These are phyloP conservation scores for Perilla frutescens DNA, from an alignment of 257 asterid genomes.

Conservation along the genomic window DNA sequence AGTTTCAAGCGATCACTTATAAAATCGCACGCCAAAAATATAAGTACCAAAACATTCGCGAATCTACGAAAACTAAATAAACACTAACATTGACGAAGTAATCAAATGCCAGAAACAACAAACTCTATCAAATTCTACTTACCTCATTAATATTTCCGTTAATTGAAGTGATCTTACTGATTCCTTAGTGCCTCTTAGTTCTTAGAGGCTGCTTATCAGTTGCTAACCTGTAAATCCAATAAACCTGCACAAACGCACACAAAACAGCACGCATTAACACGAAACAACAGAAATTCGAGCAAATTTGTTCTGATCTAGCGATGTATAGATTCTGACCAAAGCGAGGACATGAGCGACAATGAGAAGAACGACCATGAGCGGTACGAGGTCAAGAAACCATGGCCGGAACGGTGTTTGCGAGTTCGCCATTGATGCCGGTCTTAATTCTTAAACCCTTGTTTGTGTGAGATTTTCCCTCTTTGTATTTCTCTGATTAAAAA, in stretches of 20 bases:
- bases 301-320: background rate
- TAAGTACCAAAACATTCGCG: background rate
- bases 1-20: background rate
- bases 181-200: constrained; percentile 58
- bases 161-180: constrained; percentile 23
- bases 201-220: constrained; percentile 77
- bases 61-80: background rate
- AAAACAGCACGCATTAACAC: constrained; percentile 7
- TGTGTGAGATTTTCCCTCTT: constrained; percentile 29
- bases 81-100: background rate
- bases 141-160: constrained; percentile 32
- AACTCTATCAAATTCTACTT: constrained; percentile 20
- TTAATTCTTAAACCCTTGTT: constrained; percentile 41
- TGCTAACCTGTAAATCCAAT: constrained; percentile 85
- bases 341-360: constrained; percentile 70
- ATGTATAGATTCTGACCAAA: constrained; percentile 49
- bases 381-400: constrained; percentile 66
- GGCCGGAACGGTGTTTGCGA: constrained; percentile 49
- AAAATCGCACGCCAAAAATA: background rate
- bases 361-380: constrained; percentile 60
- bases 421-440: constrained; percentile 50
- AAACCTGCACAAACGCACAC: constrained; percentile 51
- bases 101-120: constrained; percentile 13
- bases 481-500: background rate
- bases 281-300: background rate